phyloP scores from a whole-genome alignment of 1,284 basidiomycete genomes.

The Irpex sp. region DNA sequence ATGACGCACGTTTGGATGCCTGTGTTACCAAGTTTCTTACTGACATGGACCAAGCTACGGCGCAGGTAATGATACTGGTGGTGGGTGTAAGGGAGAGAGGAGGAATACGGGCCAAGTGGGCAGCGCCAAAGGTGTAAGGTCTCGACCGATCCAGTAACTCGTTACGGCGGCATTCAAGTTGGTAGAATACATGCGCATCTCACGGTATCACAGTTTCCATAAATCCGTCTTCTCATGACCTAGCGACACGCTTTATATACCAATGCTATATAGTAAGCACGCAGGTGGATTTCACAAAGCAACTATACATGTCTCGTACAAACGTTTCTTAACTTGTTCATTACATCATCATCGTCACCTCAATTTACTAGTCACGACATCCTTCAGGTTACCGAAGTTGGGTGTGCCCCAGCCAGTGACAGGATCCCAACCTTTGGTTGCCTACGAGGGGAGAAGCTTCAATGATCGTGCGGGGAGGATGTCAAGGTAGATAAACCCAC shows the following conservation, averaged over 20 bases:
- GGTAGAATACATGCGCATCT: not conserved
- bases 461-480: not conserved
- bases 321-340: not conserved
- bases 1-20: not conserved
- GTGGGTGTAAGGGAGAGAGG: not conserved
- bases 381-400: slow-evolving; percentile 21
- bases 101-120: not conserved
- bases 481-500: slow-evolving; percentile 21
- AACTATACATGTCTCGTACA: not conserved
- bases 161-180: not conserved
- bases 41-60: not conserved
- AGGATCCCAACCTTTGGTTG: slow-evolving; percentile 33
- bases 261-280: too few relatives aligned
- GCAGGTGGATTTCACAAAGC: too few relatives aligned
- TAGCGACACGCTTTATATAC: too few relatives aligned
- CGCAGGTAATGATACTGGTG: not conserved
- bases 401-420: slow-evolving; percentile 27
- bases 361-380: slow-evolving; percentile 12
- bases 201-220: too few relatives aligned
- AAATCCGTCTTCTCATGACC: too few relatives aligned
- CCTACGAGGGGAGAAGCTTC: slow-evolving; percentile 23
- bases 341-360: not conserved
- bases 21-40: not conserved
- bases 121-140: not conserved
- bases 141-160: not conserved